A percentile compares a stretch with the other conserved stretches of the same genome.
Conservation (phyloP, 306 rosid species). For the Acacia melanoxylon region DNA sequence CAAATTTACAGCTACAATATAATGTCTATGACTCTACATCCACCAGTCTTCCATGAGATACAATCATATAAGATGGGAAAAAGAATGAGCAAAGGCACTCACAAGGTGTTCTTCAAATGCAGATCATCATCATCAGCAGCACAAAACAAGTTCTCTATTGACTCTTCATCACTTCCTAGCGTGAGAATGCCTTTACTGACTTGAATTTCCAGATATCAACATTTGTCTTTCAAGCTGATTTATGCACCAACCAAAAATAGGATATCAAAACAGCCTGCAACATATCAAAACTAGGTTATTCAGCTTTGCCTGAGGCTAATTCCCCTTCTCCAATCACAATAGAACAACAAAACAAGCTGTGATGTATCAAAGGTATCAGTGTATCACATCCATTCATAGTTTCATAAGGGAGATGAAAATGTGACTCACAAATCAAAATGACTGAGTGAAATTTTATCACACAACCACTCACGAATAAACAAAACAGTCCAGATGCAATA, state of each 20-base stretch:
- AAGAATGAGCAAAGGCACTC: background rate
- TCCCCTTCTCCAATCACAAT: background rate
- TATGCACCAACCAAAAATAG: background rate
- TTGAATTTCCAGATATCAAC: background rate
- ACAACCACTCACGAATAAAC: background rate
- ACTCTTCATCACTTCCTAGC: background rate
- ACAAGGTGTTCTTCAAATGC: background rate
- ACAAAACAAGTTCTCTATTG: background rate
- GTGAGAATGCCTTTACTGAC: background rate
- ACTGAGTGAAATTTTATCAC: background rate
- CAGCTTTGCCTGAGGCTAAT: background rate
- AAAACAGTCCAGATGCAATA: background rate
- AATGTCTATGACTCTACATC: background rate
- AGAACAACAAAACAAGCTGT: background rate
- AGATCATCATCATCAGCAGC: background rate
- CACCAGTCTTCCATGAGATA: background rate
- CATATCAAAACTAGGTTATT: background rate
- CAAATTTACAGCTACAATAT: background rate
- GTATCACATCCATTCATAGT: background rate
- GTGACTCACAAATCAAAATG: background rate
- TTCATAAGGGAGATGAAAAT: background rate
- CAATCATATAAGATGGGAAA: background rate
- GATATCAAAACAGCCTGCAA: background rate
- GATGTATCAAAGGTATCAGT: background rate
- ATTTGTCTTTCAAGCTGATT: background rate